These are phyloP conservation scores for Lactarius sanguifluus DNA, from an alignment of 768 basidiomycete genomes.

Conservation along the genomic window DNA sequence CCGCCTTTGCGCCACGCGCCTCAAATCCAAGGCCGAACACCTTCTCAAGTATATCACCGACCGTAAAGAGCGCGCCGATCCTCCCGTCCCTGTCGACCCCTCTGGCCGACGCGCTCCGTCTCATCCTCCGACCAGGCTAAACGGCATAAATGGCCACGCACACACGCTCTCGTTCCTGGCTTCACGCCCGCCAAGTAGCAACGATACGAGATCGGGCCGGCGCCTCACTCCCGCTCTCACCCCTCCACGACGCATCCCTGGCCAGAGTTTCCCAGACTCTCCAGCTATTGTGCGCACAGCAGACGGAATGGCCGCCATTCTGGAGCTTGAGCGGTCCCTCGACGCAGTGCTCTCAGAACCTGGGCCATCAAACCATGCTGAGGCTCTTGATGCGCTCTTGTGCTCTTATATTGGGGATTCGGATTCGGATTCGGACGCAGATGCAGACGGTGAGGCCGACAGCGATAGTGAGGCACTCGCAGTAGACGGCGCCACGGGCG, in stretches of 20 bases:
- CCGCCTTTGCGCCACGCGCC: conserved; percentile 73
- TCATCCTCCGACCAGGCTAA: conserved; percentile 36
- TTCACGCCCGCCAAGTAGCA: conserved; percentile 34
- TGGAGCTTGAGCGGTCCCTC: conserved; percentile 55
- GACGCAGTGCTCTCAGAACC: conserved; percentile 33
- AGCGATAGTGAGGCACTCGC: conserved; percentile 35
- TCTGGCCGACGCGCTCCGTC: conserved; percentile 35
- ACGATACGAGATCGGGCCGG: conserved; percentile 24
- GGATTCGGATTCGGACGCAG: conserved; percentile 31
- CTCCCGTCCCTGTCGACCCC: conserved; percentile 54
- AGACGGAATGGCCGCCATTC: conserved; percentile 70
- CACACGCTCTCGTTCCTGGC: conserved; percentile 44
- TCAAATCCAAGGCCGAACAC: conserved; percentile 81
- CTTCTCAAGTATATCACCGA: conserved; percentile 89
- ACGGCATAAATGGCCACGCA: conserved; percentile 45
- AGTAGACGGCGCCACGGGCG: conserved; percentile 44
- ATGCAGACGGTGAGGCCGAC: conserved; percentile 32
- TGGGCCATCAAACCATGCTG: conserved; percentile 12
- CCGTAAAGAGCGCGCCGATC: conserved; percentile 76
- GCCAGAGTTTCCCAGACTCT: conserved; percentile 61
- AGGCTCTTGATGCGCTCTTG: conserved; percentile 9
- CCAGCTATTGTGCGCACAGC: conserved; percentile 69
- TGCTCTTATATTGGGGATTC: conserved; percentile 28
- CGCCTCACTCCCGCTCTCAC: conserved; percentile 27
- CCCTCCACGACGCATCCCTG: conserved; percentile 36